Evolutionary conservation across 31 red algal species (phyloP).

Genomic region (Endocladia muricata): DNA sequence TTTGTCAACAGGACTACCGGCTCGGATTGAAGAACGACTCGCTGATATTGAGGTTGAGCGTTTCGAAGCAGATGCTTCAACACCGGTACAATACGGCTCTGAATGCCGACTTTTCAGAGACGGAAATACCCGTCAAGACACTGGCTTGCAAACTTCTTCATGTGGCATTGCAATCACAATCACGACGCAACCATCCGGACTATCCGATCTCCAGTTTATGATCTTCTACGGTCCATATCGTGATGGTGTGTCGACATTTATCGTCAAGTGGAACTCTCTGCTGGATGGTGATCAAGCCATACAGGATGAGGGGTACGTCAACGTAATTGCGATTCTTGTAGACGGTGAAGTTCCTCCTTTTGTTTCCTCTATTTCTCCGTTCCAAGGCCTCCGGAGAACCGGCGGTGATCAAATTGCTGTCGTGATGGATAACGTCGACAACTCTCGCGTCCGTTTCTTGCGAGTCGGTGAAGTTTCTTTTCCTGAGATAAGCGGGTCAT

Average conservation of each 20-base stretch:
- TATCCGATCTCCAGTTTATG: background rate
- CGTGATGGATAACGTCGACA: conserved; percentile 42
- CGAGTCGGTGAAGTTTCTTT: conserved; percentile 23
- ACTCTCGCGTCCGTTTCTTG: conserved; percentile 19
- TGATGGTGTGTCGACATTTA: conserved; percentile 23
- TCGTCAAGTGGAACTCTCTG: conserved; percentile 29
- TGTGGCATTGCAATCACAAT: conserved; percentile 19
- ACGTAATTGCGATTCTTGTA: conserved; percentile 18
- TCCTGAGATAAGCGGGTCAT: conserved; percentile 40
- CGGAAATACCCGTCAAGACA: background rate
- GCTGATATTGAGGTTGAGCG: background rate
- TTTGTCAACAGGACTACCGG: background rate
- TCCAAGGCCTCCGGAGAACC: conserved; percentile 8
- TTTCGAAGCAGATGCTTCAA: conserved; percentile 15
- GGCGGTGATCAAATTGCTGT: conserved; percentile 44
- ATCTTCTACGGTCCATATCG: conserved; percentile 35
- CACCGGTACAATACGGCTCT: conserved; percentile 38
- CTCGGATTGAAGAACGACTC: background rate
- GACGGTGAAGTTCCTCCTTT: conserved; percentile 55
- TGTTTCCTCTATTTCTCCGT: conserved; percentile 1
- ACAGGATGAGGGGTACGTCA: conserved; percentile 29
- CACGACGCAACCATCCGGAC: background rate
- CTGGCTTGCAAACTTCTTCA: background rate
- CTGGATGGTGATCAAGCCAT: background rate
- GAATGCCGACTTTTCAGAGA: background rate